A percentile compares a stretch with the other conserved stretches of the same genome.
These are phyloP conservation scores for Pseudocercospora ulei DNA, from an alignment of 2,329 filamentous ascomycete species.

Conservation along the genomic window DNA sequence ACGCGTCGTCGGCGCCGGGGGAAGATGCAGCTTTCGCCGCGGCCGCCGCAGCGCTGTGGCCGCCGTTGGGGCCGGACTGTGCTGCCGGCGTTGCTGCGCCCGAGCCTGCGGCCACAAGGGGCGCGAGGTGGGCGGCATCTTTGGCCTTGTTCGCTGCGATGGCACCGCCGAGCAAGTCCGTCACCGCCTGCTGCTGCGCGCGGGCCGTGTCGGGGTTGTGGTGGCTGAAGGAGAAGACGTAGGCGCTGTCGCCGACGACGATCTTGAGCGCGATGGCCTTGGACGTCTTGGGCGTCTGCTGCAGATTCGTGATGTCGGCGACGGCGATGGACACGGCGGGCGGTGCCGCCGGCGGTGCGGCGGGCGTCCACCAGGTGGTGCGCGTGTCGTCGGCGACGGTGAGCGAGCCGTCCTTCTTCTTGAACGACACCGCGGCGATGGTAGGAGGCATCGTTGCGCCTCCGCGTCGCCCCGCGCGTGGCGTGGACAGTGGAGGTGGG, in stretches of 20 bases:
- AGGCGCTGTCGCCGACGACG: conserved; percentile 65
- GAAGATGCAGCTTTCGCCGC: conserved; percentile 61
- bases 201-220: conserved; percentile 58
- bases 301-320: conserved; percentile 75
- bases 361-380: conserved; percentile 71
- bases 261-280: conserved; percentile 92
- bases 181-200: conserved; percentile 73
- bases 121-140: conserved; percentile 34
- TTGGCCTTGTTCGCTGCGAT: conserved; percentile 58
- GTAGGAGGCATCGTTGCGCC: conserved; percentile 29
- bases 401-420: conserved; percentile 88
- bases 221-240: conserved; percentile 85
- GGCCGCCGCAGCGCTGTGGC: conserved; percentile 52
- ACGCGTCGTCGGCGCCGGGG: conserved; percentile 45
- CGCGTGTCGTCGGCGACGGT: conserved; percentile 62
- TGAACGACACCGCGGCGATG: conserved; percentile 66
- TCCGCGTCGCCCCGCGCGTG: conserved; percentile 3
- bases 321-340: conserved; percentile 61
- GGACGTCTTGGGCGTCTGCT: conserved; percentile 82
- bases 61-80: conserved; percentile 19
- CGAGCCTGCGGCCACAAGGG: conserved; percentile 24
- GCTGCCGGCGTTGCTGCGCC: conserved; percentile 22
- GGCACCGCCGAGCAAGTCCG: conserved; percentile 67
- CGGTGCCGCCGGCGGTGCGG: conserved; percentile 50
- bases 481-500: conserved; percentile 10